Conservation (phyloP, 1,139 yeast species). For the Blastobotrys ciferrii region DNA sequence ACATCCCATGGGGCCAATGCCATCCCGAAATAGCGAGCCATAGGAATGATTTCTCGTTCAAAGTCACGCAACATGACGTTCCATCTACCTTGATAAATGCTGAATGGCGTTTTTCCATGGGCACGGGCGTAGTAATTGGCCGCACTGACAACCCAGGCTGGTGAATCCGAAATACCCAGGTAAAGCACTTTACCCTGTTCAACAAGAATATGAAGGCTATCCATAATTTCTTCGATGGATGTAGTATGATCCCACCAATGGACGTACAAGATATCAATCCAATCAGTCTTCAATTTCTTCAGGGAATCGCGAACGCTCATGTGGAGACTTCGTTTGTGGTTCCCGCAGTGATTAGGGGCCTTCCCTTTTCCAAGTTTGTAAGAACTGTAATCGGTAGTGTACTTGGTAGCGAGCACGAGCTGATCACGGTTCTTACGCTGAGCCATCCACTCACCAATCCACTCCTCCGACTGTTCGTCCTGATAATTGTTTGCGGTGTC, state of each 20-base stretch:
- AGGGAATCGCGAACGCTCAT: constrained; percentile 19
- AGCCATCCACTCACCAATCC: constrained; percentile 27
- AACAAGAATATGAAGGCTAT: constrained; percentile 26
- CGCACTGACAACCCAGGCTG: constrained; percentile 30
- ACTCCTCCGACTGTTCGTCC: constrained; percentile 24
- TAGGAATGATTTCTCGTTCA: constrained; percentile 31
- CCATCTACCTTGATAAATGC: constrained; percentile 31
- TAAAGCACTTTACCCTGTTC: constrained; percentile 24
- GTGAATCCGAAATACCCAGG: constrained; percentile 29
- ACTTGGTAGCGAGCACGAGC: constrained; percentile 26
- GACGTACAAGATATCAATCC: constrained; percentile 23
- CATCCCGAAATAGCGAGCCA: constrained; percentile 26
- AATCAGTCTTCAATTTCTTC: constrained; percentile 22
- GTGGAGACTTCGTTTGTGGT: constrained; percentile 17
- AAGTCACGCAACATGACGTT: constrained; percentile 26
- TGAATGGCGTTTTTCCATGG: constrained; percentile 27
- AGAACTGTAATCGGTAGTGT: constrained; percentile 18
- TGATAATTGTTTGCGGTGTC: constrained; percentile 31
- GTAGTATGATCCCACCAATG: constrained; percentile 32
- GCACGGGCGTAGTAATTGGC: constrained; percentile 28
- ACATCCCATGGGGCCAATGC: constrained; percentile 29
- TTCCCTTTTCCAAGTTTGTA: constrained; percentile 9
- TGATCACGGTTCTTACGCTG: constrained; percentile 22
- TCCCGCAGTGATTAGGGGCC: constrained; percentile 21
- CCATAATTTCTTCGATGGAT: constrained; percentile 30